Evolutionary conservation across 208 protist species (phyloP), one percentile per base, ranked within the genome.

Genomic region (Crithidia sp.): DNA sequence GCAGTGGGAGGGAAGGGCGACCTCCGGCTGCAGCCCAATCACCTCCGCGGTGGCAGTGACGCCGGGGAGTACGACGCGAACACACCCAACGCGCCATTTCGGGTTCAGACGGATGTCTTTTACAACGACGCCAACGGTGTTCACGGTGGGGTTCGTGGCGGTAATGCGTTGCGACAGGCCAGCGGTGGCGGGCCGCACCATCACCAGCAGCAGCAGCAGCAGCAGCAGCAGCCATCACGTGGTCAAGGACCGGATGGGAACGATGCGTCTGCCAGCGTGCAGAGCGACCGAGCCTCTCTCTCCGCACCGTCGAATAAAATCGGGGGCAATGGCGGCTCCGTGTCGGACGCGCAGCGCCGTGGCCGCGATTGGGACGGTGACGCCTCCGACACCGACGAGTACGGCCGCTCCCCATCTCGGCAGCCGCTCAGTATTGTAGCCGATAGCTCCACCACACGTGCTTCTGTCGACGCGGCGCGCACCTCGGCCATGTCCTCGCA

Each of bases 341-440:
- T 28, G 28, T 28, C 28, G 1, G 28, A 28, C 1, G 28, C 28
- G 28, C 28, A 28, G 28, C 28, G 41, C 0, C 54, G 3, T 14
- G 14, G 7, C 36, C 59, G 52, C 41, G 14, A 37, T 8, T 61
- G 59, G 43, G 71, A 82, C 37, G 45, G 16, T 39, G 61, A 74
- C 41, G 63, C 6, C 5, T 45, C 17, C n/a, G 49, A 68, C 37
- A 59, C 40, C 7, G 71, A 82, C 50, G 60, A 40, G 16, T 40
- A 65, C 55, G 66, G 5, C 8, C 39, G 8, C 17, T 40, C 52
- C 2, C 16, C 45, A 4, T 72, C 55, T 7, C 77, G 52, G 53
- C 56, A 64, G 61, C 63, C 56, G 39, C 61, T 77, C 50, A 71
- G 77, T 60, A 76, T 75, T 36, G 53, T 62, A 17, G 3, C 13